These are phyloP conservation scores for Solanum neorickii DNA, from an alignment of 257 asterid species.

Conservation along the genomic window DNA sequence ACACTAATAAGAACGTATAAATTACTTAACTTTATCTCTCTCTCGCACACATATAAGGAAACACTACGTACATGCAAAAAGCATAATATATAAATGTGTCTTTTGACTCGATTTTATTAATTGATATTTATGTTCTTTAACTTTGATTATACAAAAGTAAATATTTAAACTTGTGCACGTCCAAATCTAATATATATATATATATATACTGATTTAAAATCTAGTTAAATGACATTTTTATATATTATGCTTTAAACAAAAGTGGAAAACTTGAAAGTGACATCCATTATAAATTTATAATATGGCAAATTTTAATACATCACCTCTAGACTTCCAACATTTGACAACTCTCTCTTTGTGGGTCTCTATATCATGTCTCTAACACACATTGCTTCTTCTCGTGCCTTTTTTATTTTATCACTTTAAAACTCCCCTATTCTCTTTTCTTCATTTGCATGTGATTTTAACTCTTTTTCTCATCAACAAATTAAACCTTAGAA, in stretches of 20 bases:
- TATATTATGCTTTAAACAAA: neutral
- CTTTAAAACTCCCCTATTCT: slow-evolving; percentile 7
- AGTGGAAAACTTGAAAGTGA: neutral
- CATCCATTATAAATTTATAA: neutral
- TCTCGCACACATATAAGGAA: neutral
- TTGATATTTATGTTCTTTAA: too few relatives aligned
- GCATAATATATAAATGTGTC: too few relatives aligned
- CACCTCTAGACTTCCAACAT: neutral
- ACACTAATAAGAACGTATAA: neutral
- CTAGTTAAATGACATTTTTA: too few relatives aligned
- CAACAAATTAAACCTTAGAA: neutral
- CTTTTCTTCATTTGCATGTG: slow-evolving; percentile 26
- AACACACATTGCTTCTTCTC: slow-evolving; percentile 32
- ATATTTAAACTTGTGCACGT: too few relatives aligned
- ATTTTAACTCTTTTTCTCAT: neutral
- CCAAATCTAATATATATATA: too few relatives aligned
- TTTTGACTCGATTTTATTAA: too few relatives aligned
- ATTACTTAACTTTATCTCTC: neutral
- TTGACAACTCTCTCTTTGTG: neutral
- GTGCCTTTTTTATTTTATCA: slow-evolving; percentile 18
- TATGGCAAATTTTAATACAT: neutral
- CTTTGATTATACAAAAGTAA: neutral
- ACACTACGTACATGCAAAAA: too few relatives aligned
- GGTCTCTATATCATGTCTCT: slow-evolving; percentile 11
- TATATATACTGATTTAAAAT: too few relatives aligned